Conservation (phyloP, 2,329 filamentous ascomycete genomes). For the Arthrobotrys entomopaga region DNA sequence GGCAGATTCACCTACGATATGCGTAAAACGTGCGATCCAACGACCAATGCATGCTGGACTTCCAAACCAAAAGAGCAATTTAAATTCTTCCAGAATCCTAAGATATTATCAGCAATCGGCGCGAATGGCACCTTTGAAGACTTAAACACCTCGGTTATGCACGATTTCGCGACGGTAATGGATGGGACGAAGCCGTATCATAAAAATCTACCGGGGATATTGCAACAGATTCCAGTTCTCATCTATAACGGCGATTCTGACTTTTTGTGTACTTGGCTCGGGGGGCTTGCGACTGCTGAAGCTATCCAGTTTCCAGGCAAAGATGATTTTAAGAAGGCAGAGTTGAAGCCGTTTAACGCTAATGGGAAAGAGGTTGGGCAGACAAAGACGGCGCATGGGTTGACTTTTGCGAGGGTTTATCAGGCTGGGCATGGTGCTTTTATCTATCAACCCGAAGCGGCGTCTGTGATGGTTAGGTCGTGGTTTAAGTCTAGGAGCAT, state of each 20-base stretch:
- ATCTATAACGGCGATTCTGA: constrained; percentile 92
- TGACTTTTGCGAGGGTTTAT: constrained; percentile 90
- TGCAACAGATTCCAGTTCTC: constrained; percentile 91
- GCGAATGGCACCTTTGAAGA: constrained; percentile 87
- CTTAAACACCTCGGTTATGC: constrained; percentile 98
- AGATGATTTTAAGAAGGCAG: constrained; percentile 77
- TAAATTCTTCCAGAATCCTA: constrained; percentile 79
- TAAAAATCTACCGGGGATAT: constrained; percentile 82
- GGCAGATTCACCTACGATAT: constrained; percentile 96
- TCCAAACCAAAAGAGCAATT: not conserved
- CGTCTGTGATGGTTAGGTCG: constrained; percentile 91
- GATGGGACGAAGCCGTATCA: constrained; percentile 99
- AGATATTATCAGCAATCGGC: constrained; percentile 86
- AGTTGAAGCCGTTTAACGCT: constrained; percentile 74
- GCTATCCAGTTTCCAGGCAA: constrained; percentile 92
- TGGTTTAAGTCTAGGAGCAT: constrained; percentile 71
- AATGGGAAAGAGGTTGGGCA: constrained; percentile 72
- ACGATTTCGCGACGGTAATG: constrained; percentile 95
- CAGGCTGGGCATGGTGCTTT: constrained; percentile 97
- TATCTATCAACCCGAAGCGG: constrained; percentile 89
- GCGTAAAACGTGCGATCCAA: constrained; percentile 64
- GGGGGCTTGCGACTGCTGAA: constrained; percentile 94
- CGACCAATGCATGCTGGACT: not conserved
- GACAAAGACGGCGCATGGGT: constrained; percentile 89
- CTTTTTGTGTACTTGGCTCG: constrained; percentile 97